Conservation (phyloP, 1,139 yeast genomes). For the Zygoascus sp. region DNA sequence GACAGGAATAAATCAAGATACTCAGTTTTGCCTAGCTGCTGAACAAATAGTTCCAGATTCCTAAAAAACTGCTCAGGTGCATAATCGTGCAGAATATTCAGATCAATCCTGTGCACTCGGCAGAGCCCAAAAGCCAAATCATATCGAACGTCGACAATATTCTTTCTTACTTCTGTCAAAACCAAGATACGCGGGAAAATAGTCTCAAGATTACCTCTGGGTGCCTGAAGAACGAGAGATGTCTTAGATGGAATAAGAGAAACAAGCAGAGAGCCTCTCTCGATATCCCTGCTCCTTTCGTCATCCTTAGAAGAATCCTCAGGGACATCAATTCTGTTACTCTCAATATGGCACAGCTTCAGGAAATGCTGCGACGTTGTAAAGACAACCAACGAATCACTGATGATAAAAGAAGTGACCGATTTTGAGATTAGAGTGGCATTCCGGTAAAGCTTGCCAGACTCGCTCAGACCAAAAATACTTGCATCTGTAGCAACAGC, state of each 20-base stretch:
- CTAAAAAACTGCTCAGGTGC: slow-evolving; percentile 62
- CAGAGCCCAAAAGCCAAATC: slow-evolving; percentile 73
- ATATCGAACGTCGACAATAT: slow-evolving; percentile 56
- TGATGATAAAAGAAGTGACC: slow-evolving; percentile 74
- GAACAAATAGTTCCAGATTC: slow-evolving; percentile 64
- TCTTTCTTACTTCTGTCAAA: slow-evolving; percentile 70
- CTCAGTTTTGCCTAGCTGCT: slow-evolving; percentile 66
- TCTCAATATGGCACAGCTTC: slow-evolving; percentile 70
- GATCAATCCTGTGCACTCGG: slow-evolving; percentile 85
- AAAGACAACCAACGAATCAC: slow-evolving; percentile 69
- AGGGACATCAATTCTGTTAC: slow-evolving; percentile 33
- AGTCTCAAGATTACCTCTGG: slow-evolving; percentile 93
- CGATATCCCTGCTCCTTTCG: slow-evolving; percentile 84
- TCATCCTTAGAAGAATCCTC: slow-evolving; percentile 45
- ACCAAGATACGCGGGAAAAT: slow-evolving; percentile 92
- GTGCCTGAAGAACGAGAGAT: slow-evolving; percentile 85
- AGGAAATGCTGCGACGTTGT: slow-evolving; percentile 86
- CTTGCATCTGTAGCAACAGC: slow-evolving; percentile 34
- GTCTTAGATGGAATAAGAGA: slow-evolving; percentile 78
- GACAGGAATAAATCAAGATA: slow-evolving; percentile 84
- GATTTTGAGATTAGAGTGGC: slow-evolving; percentile 61
- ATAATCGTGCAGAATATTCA: slow-evolving; percentile 86
- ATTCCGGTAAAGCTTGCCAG: slow-evolving; percentile 71
- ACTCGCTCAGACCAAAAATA: slow-evolving; percentile 67
- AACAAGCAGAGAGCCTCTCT: slow-evolving; percentile 81